Evolutionary conservation across 1,284 basidiomycete species (phyloP), one percentile per base, ranked within the genome.

Genomic region (Moesziomyces parantarcticus): DNA sequence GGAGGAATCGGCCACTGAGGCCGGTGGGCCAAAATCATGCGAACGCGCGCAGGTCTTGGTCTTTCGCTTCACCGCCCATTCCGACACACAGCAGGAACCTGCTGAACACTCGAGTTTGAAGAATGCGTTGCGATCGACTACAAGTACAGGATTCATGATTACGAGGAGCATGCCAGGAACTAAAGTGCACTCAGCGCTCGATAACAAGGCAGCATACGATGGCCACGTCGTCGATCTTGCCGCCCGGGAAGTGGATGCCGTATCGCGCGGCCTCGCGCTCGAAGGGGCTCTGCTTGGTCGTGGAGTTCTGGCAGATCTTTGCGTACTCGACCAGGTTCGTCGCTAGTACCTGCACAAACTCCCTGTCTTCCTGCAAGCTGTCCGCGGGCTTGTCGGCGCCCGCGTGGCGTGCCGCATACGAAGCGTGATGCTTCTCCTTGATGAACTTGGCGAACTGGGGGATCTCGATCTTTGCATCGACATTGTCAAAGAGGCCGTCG

Each of bases 401-500:
- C 2, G 41, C 50, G 13, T 62, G 57, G 14, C 57, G 45, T 16
- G 70, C 61, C 2, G 62, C 56, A 32, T 60, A 77, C 9, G 54
- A 57, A 3, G 75, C 63, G 45, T 72, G 71, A 45, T 83, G 81
- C 60, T 79, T 79, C 47, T 83, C 79, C 49, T 75, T 71, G 45
- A 83, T 67, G 53, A 82, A 82, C 21, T 75, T 75, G 46, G 76
- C 66, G 20, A 81, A 71, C 45, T 81, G 77, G 39, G 76, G 58
- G 11, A 76, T 68, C 58, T 81, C 78, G 78, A 93, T 91, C 13
- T 88, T 84, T 8, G 89, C 87, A 75, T 91, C 92, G 23, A 94
- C 91, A 78, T 95, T 95, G 82, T 95, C 93, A 36, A 91, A 89
- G 47, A 94, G 85, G 1, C 93, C 93, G 78, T 95, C 93, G 21